Evolutionary conservation across 1,284 basidiomycete species (phyloP).

Genomic region (Microbotryum intermedium): DNA sequence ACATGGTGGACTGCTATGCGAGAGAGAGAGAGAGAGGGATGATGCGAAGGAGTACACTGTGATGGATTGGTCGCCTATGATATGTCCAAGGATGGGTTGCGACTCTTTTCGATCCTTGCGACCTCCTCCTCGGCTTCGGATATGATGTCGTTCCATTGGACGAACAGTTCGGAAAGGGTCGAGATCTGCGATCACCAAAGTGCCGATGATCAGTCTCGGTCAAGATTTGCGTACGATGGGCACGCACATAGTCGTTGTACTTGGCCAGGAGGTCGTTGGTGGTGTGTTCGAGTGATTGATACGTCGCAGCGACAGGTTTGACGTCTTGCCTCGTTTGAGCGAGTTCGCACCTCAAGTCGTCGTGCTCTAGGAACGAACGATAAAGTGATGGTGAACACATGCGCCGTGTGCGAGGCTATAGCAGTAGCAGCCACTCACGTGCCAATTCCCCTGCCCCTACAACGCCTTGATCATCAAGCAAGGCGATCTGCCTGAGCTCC

Average conservation of each 20-base stretch:
- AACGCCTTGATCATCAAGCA: conserved; percentile 29
- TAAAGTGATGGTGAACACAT: not conserved
- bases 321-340: conserved; percentile 1
- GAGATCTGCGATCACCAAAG: conserved; percentile 22
- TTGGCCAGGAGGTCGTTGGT: conserved; percentile 20
- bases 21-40: not conserved
- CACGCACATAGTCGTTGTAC: conserved; percentile 34
- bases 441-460: conserved; percentile 30
- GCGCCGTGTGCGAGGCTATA: no score
- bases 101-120: not conserved
- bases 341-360: conserved; percentile 13
- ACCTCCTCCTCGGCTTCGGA: conserved; percentile 24
- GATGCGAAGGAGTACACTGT: not conserved
- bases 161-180: conserved; percentile 33
- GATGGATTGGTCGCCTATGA: not conserved
- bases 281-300: conserved; percentile 19
- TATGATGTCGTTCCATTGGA: conserved; percentile 33
- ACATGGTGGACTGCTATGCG: not conserved
- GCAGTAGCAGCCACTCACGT: no score
- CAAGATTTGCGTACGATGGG: not conserved
- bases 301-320: conserved; percentile 3
- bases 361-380: conserved; percentile 9
- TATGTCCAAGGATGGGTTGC: not conserved
- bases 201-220: not conserved
- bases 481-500: conserved; percentile 31